A percentile compares a stretch with the other conserved stretches of the same genome.
Conservation (phyloP, 345 rosid genomes). For the Clausena lansium region DNA sequence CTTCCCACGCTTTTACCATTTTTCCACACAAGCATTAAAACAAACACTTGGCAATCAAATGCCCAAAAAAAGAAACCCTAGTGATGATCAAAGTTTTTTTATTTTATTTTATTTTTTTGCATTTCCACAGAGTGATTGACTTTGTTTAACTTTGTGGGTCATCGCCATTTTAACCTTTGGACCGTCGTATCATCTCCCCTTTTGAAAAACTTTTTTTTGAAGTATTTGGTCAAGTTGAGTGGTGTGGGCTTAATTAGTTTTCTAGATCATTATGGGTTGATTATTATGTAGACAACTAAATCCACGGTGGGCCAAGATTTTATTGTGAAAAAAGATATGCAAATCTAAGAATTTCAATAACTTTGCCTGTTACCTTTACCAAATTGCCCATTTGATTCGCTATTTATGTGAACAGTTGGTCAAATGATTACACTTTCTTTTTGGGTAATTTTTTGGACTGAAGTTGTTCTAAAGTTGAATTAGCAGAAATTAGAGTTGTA, state of each 20-base stretch:
- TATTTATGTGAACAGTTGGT: slow-evolving; percentile 10
- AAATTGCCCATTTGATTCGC: slow-evolving; percentile 8
- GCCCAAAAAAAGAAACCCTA: background rate
- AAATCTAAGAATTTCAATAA: slow-evolving; percentile 25
- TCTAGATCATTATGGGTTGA: slow-evolving; percentile 15
- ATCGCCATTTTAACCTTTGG: slow-evolving; percentile 11
- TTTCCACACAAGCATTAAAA: background rate
- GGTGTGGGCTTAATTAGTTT: background rate
- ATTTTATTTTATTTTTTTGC: background rate
- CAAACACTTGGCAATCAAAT: background rate
- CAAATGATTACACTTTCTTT: slow-evolving; percentile 14
- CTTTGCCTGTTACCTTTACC: slow-evolving; percentile 1
- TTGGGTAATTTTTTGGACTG: background rate
- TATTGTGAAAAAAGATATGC: slow-evolving; percentile 2
- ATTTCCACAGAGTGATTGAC: background rate
- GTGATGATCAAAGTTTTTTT: background rate
- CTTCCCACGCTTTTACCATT: background rate
- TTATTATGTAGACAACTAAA: slow-evolving; percentile 26
- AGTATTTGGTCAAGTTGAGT: background rate
- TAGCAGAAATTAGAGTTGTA: background rate
- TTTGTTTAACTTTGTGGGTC: slow-evolving; percentile 24
- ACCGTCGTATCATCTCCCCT: background rate
- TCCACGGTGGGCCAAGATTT: slow-evolving; percentile 25
- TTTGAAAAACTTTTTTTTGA: background rate
- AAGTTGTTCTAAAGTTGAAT: background rate